These are phyloP conservation scores for Sanguinoderma infundibulare DNA, from an alignment of 1,284 basidiomycete species.

Conservation along the genomic window DNA sequence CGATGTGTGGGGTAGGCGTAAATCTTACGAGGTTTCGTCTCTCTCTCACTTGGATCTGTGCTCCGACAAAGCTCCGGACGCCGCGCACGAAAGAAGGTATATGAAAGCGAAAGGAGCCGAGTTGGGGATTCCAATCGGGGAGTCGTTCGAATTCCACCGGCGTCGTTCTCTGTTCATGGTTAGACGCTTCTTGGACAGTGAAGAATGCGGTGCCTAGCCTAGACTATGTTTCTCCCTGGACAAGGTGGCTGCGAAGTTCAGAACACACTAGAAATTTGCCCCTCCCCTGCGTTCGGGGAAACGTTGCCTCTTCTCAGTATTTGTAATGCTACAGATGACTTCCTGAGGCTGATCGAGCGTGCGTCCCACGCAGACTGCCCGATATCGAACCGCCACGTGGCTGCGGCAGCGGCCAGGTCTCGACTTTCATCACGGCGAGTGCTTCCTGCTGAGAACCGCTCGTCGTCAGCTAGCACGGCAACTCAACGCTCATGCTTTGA, in stretches of 20 bases:
- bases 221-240: background rate
- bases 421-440: background rate
- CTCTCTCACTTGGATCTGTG: background rate
- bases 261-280: slow-evolving; percentile 15
- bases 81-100: background rate
- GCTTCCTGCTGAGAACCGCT: background rate
- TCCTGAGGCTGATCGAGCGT: too few relatives aligned
- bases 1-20: background rate
- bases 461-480: background rate
- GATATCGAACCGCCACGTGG: background rate
- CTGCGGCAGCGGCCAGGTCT: too few relatives aligned
- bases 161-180: background rate
- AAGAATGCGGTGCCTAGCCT: slow-evolving; percentile 15
- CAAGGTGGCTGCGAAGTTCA: slow-evolving; percentile 8
- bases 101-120: slow-evolving; percentile 2
- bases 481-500: too few relatives aligned
- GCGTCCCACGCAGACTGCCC: background rate
- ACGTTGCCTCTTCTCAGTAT: background rate
- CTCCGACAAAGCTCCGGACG: slow-evolving; percentile 17
- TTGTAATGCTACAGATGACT: background rate
- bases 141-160: slow-evolving; percentile 3
- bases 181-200: slow-evolving; percentile 2
- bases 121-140: slow-evolving; percentile 3
- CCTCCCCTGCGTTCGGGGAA: slow-evolving; percentile 10
- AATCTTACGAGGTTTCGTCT: background rate